Base-by-base conservation (phyloP, 169 alveolate genomes). In the Plasmodium fragile region DNA sequence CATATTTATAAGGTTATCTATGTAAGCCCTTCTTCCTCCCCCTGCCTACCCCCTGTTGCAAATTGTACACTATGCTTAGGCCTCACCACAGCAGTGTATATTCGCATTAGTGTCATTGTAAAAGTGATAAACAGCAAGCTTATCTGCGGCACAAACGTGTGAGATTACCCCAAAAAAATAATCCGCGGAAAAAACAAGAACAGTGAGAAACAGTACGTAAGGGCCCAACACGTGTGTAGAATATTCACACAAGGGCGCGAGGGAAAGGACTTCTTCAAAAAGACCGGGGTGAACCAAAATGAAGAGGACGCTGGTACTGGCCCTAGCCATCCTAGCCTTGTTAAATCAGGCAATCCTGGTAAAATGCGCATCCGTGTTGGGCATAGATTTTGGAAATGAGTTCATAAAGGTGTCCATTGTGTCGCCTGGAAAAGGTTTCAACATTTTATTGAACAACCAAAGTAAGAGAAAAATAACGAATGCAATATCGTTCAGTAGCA, bases 361-460 rank as follows among this genome's bases (percentile, higher is more conserved):
- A 34, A 52, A 69, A 22, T 30, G 94, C 32, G 34, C 94, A 34
- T 79, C 94, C 22, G 83, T 96, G 16, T 43, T 96, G 73, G 97
- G 97, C 7, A 91, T 96, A 10, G 97, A 96, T 87, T 96, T 95
- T 90, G 97, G 97, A 25, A 96, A 92, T 36, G 97, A 96, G 43
- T 96, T 41, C 89, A 96, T 96, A 25, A 95, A 96, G 36, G 97
- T 95, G 18, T 92, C 97, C 41, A 96, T 95, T 45, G 97, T 94
- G 45, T 95, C 95, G 71, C 95, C 96, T 1, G 97, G 97, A 3
- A 95, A 95, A 41, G 93, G 95, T 30, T 96, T 96, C 78, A 96
- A 96, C 69, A 96, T 96, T 8, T 82, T 96, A 53, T 81, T 96
- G 78, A 96, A 93, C 92, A 95, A 94, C 55, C 94, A 96, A 39